Evolutionary conservation across 345 rosid genomes (phyloP), one percentile per base, ranked within the genome.

Genomic region (Rhodamnia rubescens): DNA sequence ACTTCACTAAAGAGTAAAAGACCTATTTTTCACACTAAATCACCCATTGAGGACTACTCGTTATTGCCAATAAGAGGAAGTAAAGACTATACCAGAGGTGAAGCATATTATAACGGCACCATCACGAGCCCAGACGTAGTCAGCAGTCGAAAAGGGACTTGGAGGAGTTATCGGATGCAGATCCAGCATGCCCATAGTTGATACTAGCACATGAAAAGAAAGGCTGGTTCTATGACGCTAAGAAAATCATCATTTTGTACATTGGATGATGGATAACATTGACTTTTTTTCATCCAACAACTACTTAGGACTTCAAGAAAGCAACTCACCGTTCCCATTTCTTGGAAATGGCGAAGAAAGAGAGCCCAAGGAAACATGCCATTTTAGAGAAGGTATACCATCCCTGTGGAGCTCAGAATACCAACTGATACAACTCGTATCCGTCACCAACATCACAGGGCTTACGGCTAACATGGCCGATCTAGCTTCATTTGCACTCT

Each of bases 61-160:
- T 8, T 64, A 69, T 69, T 32, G n/a, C 27, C 74, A 59, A 7
- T 61, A 36, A 57, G 10, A 13, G 53, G 27, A 29, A 61, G 74
- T 15, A 61, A 61, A 61, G 74, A 50, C 11, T 81, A 5, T 91
- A 93, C 99, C 98, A 47, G 96, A 95, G 86, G 96, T 97, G 88
- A 97, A 97, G 91, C 98, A 97, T 86, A 95, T 92, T 81, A 97
- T 29, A 10, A 89, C 94, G 83, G 96, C 95, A 32, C 92, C 94
- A 85, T 93, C 90, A n/a, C 95, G 92, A 75, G 97, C 96, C 96
- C 94, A 95, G 13, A 89, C 54, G 54, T 90, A 92, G 78, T 87
- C 85, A 42, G 86, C 13, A 42, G 88, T 81, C 36, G 47, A 69
- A 32, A 69, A 69, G 58, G 84, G 53, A 52, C 40, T 56, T 82